phyloP scores from a whole-genome alignment of 2,329 filamentous ascomycete genomes.

The Fusarium cicatricum region DNA sequence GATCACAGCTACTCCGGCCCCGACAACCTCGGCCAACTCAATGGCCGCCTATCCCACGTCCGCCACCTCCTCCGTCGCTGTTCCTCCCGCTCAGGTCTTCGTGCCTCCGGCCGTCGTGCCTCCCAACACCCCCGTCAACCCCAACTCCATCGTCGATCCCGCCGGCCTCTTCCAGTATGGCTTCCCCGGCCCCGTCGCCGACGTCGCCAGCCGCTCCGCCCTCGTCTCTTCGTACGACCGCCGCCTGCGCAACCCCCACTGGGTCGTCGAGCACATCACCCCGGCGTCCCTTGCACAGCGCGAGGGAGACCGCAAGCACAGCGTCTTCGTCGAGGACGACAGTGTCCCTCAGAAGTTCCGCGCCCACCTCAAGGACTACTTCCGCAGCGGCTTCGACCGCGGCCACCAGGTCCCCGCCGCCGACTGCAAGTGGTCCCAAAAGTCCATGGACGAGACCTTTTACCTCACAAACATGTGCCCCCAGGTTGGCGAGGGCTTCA shows the following conservation, averaged over 20 bases:
- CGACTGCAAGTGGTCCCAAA: slow-evolving; percentile 94
- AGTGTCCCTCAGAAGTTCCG: slow-evolving; percentile 86
- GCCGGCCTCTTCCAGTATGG: slow-evolving; percentile 83
- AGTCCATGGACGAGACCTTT: slow-evolving; percentile 95
- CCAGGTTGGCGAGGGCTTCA: slow-evolving; percentile 98
- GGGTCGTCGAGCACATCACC: slow-evolving; percentile 97
- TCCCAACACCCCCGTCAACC: slow-evolving; percentile 42
- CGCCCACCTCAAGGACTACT: slow-evolving; percentile 92
- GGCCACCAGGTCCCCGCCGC: slow-evolving; percentile 97
- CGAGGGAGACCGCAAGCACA: slow-evolving; percentile 85
- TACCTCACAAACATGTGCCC: slow-evolving; percentile 96
- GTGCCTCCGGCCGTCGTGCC: slow-evolving; percentile 43
- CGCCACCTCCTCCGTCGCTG: slow-evolving; percentile 46
- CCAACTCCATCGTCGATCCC: slow-evolving; percentile 70
- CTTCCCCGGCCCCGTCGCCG: slow-evolving; percentile 89
- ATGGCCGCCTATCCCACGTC: slow-evolving; percentile 41
- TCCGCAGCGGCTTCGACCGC: slow-evolving; percentile 91
- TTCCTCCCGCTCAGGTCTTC: slow-evolving; percentile 68
- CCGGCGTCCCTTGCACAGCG: slow-evolving; percentile 78
- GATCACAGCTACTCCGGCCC: slow-evolving; percentile 44
- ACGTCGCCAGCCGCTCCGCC: slow-evolving; percentile 78
- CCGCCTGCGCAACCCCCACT: slow-evolving; percentile 87
- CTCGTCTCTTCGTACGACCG: slow-evolving; percentile 92
- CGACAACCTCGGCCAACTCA: slow-evolving; percentile 42
- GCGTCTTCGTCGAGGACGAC: slow-evolving; percentile 82